Evolutionary conservation across 441 rosid genomes (phyloP).

Genomic region (Bruguiera hainesii): DNA sequence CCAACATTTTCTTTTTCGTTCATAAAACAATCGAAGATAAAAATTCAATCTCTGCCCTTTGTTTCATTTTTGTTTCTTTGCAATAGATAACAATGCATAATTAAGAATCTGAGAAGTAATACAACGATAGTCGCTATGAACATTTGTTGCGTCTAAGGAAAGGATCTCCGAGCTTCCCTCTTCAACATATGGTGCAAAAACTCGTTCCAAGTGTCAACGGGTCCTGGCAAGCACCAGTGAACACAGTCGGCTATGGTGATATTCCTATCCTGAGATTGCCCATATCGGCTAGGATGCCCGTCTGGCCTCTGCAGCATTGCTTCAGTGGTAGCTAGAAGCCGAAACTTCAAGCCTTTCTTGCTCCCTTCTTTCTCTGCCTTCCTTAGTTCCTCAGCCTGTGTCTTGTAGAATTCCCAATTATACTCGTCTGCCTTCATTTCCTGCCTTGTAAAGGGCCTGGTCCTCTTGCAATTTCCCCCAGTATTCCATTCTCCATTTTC

Average conservation of each 20-base stretch:
- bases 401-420: conserved; percentile 41
- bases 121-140: no score
- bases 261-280: conserved; percentile 42
- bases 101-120: no score
- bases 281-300: conserved; percentile 66
- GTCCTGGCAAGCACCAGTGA: conserved; percentile 95
- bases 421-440: conserved; percentile 46
- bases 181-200: conserved; percentile 53
- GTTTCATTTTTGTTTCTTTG: background rate
- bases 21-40: no score
- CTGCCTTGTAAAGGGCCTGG: conserved; percentile 42
- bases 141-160: conserved; percentile 1
- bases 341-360: conserved; percentile 38
- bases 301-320: conserved; percentile 77
- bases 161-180: conserved; percentile 22
- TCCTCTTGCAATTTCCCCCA: conserved; percentile 64
- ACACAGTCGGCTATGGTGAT: conserved; percentile 58
- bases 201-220: conserved; percentile 82
- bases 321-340: conserved; percentile 55
- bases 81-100: no score
- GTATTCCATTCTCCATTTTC: conserved; percentile 68
- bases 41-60: background rate
- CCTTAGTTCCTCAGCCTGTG: conserved; percentile 59
- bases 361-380: conserved; percentile 45
- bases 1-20: no score